Conservation (phyloP, 441 rosid genomes). For the Jatropha multifida region DNA sequence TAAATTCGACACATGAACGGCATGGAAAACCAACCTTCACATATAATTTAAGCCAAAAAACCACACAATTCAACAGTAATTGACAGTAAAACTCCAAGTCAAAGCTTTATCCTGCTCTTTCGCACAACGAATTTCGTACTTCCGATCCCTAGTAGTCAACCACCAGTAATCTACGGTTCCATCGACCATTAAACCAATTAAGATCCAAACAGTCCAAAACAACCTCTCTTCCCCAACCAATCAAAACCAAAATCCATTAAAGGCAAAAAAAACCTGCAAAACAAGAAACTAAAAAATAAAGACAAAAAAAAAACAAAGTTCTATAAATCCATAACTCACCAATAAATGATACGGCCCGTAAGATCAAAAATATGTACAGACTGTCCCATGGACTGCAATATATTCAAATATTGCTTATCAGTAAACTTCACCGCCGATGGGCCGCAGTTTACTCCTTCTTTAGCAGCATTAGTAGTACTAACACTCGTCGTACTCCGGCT, state of each 20-base stretch:
- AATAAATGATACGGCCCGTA: constrained; percentile 62
- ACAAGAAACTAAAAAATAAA: not conserved
- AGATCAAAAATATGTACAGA: constrained; percentile 78
- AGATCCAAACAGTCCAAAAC: not conserved
- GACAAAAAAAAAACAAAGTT: not conserved
- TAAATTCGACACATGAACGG: constrained; percentile 2
- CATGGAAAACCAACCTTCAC: constrained; percentile 4
- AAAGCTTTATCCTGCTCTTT: not conserved
- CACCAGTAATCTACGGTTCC: constrained; percentile 10
- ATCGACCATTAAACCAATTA: constrained; percentile 8
- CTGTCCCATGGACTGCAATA: constrained; percentile 93
- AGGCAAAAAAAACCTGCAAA: constrained; percentile 4
- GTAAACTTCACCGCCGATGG: constrained; percentile 63
- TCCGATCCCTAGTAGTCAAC: constrained; percentile 9
- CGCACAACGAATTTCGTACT: constrained; percentile 14
- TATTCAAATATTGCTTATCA: constrained; percentile 73
- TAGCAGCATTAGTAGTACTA: constrained; percentile 17
- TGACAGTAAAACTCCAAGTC: not conserved
- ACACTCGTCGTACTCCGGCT: constrained; percentile 27
- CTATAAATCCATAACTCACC: constrained; percentile 48
- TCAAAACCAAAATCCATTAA: not conserved
- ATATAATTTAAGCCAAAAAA: constrained; percentile 1
- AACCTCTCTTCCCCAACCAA: not conserved
- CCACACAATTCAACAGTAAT: constrained; percentile 7
- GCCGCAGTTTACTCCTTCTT: constrained; percentile 32